Conservation (phyloP, 495 filamentous ascomycete species). For the Xylaria sp. region DNA sequence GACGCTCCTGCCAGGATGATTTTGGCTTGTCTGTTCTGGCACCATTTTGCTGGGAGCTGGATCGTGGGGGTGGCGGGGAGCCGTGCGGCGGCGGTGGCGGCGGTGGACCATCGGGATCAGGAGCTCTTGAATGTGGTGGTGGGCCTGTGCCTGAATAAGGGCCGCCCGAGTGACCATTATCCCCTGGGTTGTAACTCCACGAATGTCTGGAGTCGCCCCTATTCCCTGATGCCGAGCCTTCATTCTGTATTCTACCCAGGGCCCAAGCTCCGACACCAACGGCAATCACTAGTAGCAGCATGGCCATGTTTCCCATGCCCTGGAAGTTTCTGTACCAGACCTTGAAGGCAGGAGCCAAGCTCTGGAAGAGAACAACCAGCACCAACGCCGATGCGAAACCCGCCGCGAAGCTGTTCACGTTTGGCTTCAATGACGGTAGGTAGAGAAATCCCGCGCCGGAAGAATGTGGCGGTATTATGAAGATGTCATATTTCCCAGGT, state of each 20-base stretch:
- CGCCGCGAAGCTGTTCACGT: slow-evolving; percentile 89
- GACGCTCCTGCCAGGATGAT: slow-evolving; percentile 53
- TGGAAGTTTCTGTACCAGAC: slow-evolving; percentile 71
- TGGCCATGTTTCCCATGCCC: slow-evolving; percentile 65
- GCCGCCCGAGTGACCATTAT: slow-evolving; percentile 33
- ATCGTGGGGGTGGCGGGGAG: slow-evolving; percentile 47
- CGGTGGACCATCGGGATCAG: slow-evolving; percentile 41
- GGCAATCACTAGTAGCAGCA: slow-evolving; percentile 65
- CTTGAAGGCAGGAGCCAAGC: slow-evolving; percentile 71
- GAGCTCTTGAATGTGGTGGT: slow-evolving; percentile 31
- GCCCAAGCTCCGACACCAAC: slow-evolving; percentile 82
- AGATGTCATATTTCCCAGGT: slow-evolving; percentile 91
- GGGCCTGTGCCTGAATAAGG: slow-evolving; percentile 36
- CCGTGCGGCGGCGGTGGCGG: slow-evolving; percentile 50
- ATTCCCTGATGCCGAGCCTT: slow-evolving; percentile 42
- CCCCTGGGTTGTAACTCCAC: slow-evolving; percentile 36
- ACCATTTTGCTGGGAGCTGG: slow-evolving; percentile 39
- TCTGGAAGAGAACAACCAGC: slow-evolving; percentile 68
- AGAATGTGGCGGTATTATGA: slow-evolving; percentile 94
- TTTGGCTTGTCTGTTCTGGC: slow-evolving; percentile 43
- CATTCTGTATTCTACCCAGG: slow-evolving; percentile 69
- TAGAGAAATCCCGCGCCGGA: slow-evolving; percentile 92
- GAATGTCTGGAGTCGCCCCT: slow-evolving; percentile 40
- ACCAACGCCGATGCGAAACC: slow-evolving; percentile 78
- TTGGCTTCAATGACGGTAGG: slow-evolving; percentile 82